These are phyloP conservation scores for Nicotiana tomentosiformis DNA, from an alignment of 257 asterid species.

Conservation along the genomic window DNA sequence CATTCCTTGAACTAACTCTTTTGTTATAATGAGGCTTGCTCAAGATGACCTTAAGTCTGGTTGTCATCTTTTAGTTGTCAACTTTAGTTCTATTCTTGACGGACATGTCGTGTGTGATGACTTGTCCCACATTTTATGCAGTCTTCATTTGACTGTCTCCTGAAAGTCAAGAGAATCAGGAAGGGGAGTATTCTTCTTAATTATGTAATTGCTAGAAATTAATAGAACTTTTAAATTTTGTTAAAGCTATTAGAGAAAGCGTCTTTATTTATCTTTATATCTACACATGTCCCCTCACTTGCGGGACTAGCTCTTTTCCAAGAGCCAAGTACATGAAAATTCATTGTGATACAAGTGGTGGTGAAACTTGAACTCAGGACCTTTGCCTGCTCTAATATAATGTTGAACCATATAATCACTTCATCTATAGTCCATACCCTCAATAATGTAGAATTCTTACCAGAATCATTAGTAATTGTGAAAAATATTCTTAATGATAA, in stretches of 20 bases:
- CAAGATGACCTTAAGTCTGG: not conserved
- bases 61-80: not conserved
- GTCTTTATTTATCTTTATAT: too few relatives aligned
- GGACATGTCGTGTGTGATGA: not conserved
- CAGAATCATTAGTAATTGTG: not conserved
- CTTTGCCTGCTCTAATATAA: too few relatives aligned
- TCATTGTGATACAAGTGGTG: too few relatives aligned
- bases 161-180: not conserved
- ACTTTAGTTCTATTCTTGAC: not conserved
- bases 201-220: not conserved
- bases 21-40: not conserved
- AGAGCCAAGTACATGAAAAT: too few relatives aligned
- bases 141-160: not conserved
- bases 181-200: not conserved
- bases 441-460: too few relatives aligned
- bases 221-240: not conserved
- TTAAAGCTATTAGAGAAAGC: too few relatives aligned
- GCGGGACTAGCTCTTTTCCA: too few relatives aligned
- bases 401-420: too few relatives aligned
- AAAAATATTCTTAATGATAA: not conserved
- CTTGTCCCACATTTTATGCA: not conserved
- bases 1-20: not conserved
- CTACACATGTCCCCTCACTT: too few relatives aligned
- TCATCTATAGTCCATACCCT: too few relatives aligned
- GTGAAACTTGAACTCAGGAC: too few relatives aligned